Conservation (phyloP, 2,329 filamentous ascomycete genomes). For the Arachnopeziza araneosa region DNA sequence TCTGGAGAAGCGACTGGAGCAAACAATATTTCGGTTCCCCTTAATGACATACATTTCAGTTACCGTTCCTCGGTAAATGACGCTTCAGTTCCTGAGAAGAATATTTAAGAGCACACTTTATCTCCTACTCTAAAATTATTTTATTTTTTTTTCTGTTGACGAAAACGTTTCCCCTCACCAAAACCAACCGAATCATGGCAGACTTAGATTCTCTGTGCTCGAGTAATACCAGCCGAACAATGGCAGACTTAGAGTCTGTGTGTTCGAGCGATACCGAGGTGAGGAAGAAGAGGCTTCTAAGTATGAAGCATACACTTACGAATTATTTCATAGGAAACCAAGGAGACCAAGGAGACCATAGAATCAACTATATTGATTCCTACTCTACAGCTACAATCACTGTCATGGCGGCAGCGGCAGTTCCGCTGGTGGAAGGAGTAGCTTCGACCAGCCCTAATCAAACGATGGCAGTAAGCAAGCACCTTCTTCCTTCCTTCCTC, state of each 20-base stretch:
- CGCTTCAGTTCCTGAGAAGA: conserved; percentile 9
- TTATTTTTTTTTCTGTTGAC: conserved; percentile 4
- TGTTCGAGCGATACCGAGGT: conserved; percentile 10
- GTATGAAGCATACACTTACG: conserved; percentile 10
- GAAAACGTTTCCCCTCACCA: conserved; percentile 1
- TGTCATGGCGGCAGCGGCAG: conserved; percentile 10
- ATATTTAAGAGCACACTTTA: conserved; percentile 11
- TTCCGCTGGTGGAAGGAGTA: conserved; percentile 11
- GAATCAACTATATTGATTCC: conserved; percentile 11
- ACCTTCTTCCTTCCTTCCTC: conserved; percentile 3
- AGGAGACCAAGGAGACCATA: conserved; percentile 10
- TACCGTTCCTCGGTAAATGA: conserved; percentile 4
- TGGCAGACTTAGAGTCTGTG: conserved; percentile 12
- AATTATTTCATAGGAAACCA: conserved; percentile 13
- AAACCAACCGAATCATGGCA: conserved; percentile 8
- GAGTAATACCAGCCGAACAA: conserved; percentile 8
- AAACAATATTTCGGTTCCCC: conserved; percentile 5
- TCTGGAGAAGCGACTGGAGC: neutral
- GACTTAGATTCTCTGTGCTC: conserved; percentile 11
- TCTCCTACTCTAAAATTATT: conserved; percentile 7
- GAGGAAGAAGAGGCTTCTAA: conserved; percentile 8
- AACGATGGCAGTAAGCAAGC: conserved; percentile 12
- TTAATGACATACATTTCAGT: conserved; percentile 4
- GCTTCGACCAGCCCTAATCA: conserved; percentile 11
- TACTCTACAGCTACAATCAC: conserved; percentile 9